A percentile compares a stretch with the other conserved stretches of the same genome.
Conservation (phyloP, 2,329 filamentous ascomycete genomes). For the Neocatenulostroma microsporum region DNA sequence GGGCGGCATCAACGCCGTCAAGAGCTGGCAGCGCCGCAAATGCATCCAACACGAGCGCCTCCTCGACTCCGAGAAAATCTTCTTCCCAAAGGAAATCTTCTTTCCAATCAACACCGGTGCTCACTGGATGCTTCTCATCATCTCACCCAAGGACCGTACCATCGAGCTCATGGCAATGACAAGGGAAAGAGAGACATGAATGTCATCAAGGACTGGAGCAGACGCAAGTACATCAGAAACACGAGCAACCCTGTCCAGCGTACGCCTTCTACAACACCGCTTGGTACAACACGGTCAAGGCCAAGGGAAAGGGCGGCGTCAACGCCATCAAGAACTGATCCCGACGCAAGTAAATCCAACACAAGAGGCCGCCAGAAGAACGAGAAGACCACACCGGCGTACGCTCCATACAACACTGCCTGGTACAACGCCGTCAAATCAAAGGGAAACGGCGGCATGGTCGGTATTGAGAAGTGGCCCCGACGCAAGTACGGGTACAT, state of each 20-base stretch:
- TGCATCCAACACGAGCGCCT: constrained; percentile 55
- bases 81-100: too few species aligned
- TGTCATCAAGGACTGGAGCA: too few species aligned
- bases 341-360: too few species aligned
- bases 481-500: constrained; percentile 52
- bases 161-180: too few species aligned
- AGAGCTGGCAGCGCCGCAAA: constrained; percentile 51
- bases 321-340: too few species aligned
- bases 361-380: too few species aligned
- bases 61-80: constrained; percentile 56
- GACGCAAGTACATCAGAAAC: too few species aligned
- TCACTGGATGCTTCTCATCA: constrained; percentile 67
- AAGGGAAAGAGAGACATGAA: too few species aligned
- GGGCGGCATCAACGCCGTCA: constrained; percentile 44
- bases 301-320: too few species aligned
- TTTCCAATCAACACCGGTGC: constrained; percentile 53
- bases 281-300: constrained; percentile 52
- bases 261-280: constrained; percentile 58
- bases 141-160: constrained; percentile 53
- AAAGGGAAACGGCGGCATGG: constrained; percentile 44
- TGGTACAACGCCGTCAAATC: constrained; percentile 53
- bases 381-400: constrained; percentile 50
- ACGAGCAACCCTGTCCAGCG: too few species aligned
- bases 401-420: constrained; percentile 56
- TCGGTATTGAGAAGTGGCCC: constrained; percentile 49